These are phyloP conservation scores for Hypocreales sp. DNA, from an alignment of 2,329 filamentous ascomycete genomes.

Conservation along the genomic window DNA sequence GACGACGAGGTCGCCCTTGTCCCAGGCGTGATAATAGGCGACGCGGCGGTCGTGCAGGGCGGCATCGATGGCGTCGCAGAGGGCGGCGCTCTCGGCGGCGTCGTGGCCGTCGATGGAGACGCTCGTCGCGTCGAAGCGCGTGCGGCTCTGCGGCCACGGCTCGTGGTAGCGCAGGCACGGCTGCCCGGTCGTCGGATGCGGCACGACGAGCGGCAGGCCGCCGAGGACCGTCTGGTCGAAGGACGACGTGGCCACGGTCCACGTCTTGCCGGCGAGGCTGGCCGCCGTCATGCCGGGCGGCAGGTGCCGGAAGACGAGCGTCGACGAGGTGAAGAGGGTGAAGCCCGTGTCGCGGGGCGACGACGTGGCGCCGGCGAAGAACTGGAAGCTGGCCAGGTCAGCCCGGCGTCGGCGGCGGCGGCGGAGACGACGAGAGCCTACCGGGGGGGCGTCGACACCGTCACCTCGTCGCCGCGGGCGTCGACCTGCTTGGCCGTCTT, in stretches of 20 bases:
- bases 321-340: slow-evolving; percentile 37
- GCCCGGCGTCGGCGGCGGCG: too few species aligned
- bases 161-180: slow-evolving; percentile 39
- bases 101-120: slow-evolving; percentile 23
- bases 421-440: slow-evolving; percentile 16
- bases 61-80: slow-evolving; percentile 23
- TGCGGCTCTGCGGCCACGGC: slow-evolving; percentile 35
- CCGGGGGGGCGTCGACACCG: slow-evolving; percentile 25
- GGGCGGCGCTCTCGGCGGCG: slow-evolving; percentile 13
- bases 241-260: slow-evolving; percentile 30
- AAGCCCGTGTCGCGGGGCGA: slow-evolving; percentile 34
- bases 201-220: slow-evolving; percentile 25
- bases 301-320: slow-evolving; percentile 30
- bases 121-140: slow-evolving; percentile 29
- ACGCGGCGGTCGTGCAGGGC: slow-evolving; percentile 33
- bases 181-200: slow-evolving; percentile 26
- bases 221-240: slow-evolving; percentile 28
- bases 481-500: slow-evolving; percentile 28
- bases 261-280: slow-evolving; percentile 23
- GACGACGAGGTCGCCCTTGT: slow-evolving; percentile 36
- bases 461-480: slow-evolving; percentile 21
- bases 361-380: slow-evolving; percentile 30
- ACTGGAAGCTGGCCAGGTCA: slow-evolving; percentile 36
- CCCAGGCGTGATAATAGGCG: slow-evolving; percentile 33
- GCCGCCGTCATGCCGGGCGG: slow-evolving; percentile 19